phyloP scores from a whole-genome alignment of 768 basidiomycete genomes.

The Pleurotus salmoneostramineus region DNA sequence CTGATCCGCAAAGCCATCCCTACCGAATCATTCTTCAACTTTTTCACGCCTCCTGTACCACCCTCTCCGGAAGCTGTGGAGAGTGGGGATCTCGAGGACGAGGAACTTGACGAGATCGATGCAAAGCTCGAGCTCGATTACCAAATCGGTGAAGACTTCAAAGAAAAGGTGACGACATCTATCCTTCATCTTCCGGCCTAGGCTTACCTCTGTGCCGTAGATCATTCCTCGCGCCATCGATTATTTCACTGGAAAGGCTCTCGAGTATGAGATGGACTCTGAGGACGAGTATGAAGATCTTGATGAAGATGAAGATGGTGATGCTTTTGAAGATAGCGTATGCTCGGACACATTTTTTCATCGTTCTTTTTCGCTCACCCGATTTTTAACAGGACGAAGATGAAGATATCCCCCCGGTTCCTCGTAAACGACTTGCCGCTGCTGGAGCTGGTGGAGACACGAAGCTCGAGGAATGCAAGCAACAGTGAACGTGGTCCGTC shows the following conservation, averaged over 20 bases:
- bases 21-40: slow-evolving; percentile 98
- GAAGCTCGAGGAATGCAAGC: slow-evolving; percentile 88
- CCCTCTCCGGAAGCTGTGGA: slow-evolving; percentile 68
- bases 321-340: slow-evolving; percentile 59
- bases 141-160: slow-evolving; percentile 97
- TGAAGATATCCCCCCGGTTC: slow-evolving; percentile 55
- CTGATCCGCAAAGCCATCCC: slow-evolving; percentile 84
- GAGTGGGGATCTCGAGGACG: slow-evolving; percentile 70
- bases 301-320: slow-evolving; percentile 57
- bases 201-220: slow-evolving; percentile 30
- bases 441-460: slow-evolving; percentile 39
- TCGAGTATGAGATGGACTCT: slow-evolving; percentile 73
- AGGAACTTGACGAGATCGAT: slow-evolving; percentile 87
- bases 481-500: slow-evolving; percentile 52
- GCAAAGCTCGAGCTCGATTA: slow-evolving; percentile 95
- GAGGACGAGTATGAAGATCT: slow-evolving; percentile 55
- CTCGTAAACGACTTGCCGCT: slow-evolving; percentile 53
- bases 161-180: slow-evolving; percentile 73
- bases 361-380: slow-evolving; percentile 1
- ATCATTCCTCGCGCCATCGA: slow-evolving; percentile 94
- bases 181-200: background rate
- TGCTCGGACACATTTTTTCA: slow-evolving; percentile 2
- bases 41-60: slow-evolving; percentile 82
- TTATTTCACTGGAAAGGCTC: slow-evolving; percentile 96
- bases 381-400: slow-evolving; percentile 66